Base-by-base conservation (phyloP, 176 grass and related monocot genomes). In the Triticum monococcum region DNA sequence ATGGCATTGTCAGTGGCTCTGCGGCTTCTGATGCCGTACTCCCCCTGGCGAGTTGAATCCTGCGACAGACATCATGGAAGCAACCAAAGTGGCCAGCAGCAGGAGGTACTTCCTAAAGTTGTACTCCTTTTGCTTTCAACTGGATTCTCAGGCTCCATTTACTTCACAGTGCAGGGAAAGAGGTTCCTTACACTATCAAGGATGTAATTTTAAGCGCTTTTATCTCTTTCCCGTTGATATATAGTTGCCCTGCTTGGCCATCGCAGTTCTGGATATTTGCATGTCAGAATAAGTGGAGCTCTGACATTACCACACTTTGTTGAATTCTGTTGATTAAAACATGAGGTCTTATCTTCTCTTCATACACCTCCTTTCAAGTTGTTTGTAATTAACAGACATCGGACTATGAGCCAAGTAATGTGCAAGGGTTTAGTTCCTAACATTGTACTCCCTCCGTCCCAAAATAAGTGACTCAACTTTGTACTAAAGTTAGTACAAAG, bases 1-100 rank as follows among this genome's bases (percentile, higher is more conserved):
- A 31, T 50, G 28, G 81, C 64, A 8, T 84, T 62, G 23, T 85
- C 59, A 7, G 31, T 1, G 0, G 1, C 48, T 52, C 48, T 52
- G 48, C 14, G 16, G 14, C 48, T 52, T 52, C 48, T 14, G 14
- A 52, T 52, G 48, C 0, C 13, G 13, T 52, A 81, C 70, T 5
- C 85, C 85, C 2, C 77, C 76, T 3, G 75, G 77, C 4, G 48
- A 50, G 24, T 10, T 72, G 30, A 87, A 78, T 20, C 50, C 85
- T 22, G 13, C 38, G 0, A 20, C 31, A 62, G 80, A 37, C 23
- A 73, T 78, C 31, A 86, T 16, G 0, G 59, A 35, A 3, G 74
- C 64, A 12, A 79, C 60, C 28, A 86, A 24, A 24, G 17, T 56
- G 22, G 84, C 84, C 4, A 70, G 18, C 63, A 74, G 12, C 1